These are phyloP conservation scores for Collybia nuda DNA, from an alignment of 768 basidiomycete species.

Conservation along the genomic window DNA sequence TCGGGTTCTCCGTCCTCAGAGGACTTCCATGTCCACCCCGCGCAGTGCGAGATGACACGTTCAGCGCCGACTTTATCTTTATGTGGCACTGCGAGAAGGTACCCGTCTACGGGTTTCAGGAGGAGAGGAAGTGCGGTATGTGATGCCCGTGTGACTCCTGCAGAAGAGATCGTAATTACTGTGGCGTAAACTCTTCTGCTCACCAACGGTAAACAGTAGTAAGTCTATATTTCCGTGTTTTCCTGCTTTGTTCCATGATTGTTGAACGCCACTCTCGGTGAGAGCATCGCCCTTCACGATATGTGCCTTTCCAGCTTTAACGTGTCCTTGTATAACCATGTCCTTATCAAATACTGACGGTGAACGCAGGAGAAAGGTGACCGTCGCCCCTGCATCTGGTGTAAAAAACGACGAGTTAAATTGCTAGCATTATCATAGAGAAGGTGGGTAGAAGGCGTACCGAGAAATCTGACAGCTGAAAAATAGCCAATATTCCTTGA, in stretches of 20 bases:
- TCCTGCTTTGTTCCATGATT: constrained; percentile 49
- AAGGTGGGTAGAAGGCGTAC: constrained; percentile 23
- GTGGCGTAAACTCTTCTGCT: constrained; percentile 33
- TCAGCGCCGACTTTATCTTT: constrained; percentile 63
- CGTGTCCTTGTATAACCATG: constrained; percentile 46
- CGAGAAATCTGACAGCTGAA: constrained; percentile 43
- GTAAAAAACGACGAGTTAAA: neutral
- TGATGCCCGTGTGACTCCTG: constrained; percentile 46
- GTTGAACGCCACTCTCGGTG: constrained; percentile 45
- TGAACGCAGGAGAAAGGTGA: constrained; percentile 63
- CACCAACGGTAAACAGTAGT: constrained; percentile 64
- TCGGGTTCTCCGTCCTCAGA: constrained; percentile 34
- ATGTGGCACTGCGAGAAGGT: constrained; percentile 44
- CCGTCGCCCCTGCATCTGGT: constrained; percentile 54
- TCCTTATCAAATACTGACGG: constrained; percentile 54
- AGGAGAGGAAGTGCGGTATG: constrained; percentile 44
- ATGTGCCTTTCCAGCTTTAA: constrained; percentile 49
- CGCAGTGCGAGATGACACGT: constrained; percentile 41
- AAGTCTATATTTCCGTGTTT: constrained; percentile 43
- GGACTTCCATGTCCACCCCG: constrained; percentile 49
- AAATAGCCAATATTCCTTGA: constrained; percentile 58
- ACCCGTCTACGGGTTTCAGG: constrained; percentile 47
- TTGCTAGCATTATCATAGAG: neutral
- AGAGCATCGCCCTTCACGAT: constrained; percentile 65
- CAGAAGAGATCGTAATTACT: constrained; percentile 51